A percentile compares a stretch with the other conserved stretches of the same genome.
These are phyloP conservation scores for Termitomyces sp. DNA, from an alignment of 768 basidiomycete genomes.

Conservation along the genomic window DNA sequence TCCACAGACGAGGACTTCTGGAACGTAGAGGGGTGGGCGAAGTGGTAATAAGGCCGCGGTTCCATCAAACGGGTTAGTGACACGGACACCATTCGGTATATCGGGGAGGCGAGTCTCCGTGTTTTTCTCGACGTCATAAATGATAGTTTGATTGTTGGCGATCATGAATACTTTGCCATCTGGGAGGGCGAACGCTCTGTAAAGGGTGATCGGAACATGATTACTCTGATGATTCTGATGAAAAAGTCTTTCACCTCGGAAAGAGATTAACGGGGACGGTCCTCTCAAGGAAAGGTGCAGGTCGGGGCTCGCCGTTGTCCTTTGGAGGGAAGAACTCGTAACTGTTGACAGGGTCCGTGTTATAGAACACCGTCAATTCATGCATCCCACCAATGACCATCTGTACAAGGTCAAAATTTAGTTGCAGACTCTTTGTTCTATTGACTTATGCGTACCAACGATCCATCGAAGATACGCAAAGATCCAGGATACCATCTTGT, in stretches of 20 bases:
- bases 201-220: neutral
- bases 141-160: constrained; percentile 39
- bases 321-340: constrained; percentile 30
- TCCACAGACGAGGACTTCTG: constrained; percentile 46
- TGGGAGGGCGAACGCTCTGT: constrained; percentile 24
- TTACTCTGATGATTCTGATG: neutral
- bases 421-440: neutral
- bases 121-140: constrained; percentile 36
- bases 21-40: constrained; percentile 35
- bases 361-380: constrained; percentile 23
- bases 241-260: constrained; percentile 13
- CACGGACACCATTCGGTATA: constrained; percentile 42
- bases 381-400: constrained; percentile 21
- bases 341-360: constrained; percentile 59
- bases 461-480: constrained; percentile 29
- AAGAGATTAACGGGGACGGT: constrained; percentile 19
- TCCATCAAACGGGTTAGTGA: constrained; percentile 38
- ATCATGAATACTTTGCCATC: constrained; percentile 39
- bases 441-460: constrained; percentile 18
- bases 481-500: constrained; percentile 41
- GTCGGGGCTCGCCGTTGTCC: constrained; percentile 24
- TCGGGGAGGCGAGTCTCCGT: constrained; percentile 36
- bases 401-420: constrained; percentile 18
- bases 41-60: constrained; percentile 35
- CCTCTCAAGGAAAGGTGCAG: constrained; percentile 1